Conservation (phyloP, 495 filamentous ascomycete genomes). For the Penicillium taxi region DNA sequence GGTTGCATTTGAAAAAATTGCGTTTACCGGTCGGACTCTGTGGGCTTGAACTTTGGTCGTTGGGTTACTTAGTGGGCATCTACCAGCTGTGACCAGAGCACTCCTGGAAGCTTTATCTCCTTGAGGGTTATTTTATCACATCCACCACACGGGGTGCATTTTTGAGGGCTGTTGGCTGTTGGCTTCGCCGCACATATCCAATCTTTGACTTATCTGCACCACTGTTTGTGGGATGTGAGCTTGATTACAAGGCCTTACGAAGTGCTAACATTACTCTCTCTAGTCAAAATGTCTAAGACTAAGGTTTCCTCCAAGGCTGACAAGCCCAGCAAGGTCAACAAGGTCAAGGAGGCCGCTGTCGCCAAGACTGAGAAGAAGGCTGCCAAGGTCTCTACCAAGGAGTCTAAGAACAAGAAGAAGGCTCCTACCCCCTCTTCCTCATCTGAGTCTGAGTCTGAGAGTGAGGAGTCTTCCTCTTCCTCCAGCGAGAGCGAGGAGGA, state of each 20-base stretch:
- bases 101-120: slow-evolving; percentile 23
- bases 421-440: slow-evolving; percentile 42
- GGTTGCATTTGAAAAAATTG: slow-evolving; percentile 40
- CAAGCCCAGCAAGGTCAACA: slow-evolving; percentile 42
- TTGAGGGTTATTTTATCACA: slow-evolving; percentile 28
- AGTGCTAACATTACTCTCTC: slow-evolving; percentile 20
- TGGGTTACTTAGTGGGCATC: slow-evolving; percentile 42
- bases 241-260: too few relatives aligned
- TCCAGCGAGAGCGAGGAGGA: slow-evolving; percentile 35
- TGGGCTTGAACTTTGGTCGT: slow-evolving; percentile 45
- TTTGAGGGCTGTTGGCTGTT: slow-evolving; percentile 37
- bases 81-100: slow-evolving; percentile 29
- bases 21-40: slow-evolving; percentile 39
- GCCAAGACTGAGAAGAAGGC: slow-evolving; percentile 42
- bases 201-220: slow-evolving; percentile 11
- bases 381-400: slow-evolving; percentile 24
- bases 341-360: slow-evolving; percentile 47
- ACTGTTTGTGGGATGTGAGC: slow-evolving; percentile 19
- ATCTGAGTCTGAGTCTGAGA: slow-evolving; percentile 40
- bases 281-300: slow-evolving; percentile 45
- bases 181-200: slow-evolving; percentile 34
- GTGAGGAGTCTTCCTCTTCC: slow-evolving; percentile 19
- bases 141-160: slow-evolving; percentile 28
- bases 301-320: slow-evolving; percentile 40
- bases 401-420: slow-evolving; percentile 42